Percentiles rank a stretch among this genome's conserved stretches.
phyloP scores from a whole-genome alignment of 2,329 filamentous ascomycete genomes.

The Diplodia sapinea region DNA sequence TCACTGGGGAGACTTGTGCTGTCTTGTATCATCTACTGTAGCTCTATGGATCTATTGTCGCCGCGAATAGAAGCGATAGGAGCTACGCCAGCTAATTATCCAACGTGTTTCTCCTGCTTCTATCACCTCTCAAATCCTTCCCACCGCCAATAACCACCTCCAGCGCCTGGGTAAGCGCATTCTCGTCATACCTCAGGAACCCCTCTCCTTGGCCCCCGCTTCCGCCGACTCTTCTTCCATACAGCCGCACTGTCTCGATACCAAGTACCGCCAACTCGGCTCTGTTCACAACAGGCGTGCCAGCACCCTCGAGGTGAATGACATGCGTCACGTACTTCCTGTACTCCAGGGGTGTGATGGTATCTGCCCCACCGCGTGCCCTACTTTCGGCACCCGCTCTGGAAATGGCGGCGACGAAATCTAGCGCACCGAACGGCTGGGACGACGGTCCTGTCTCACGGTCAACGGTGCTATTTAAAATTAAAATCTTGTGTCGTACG shows the following conservation, averaged over 20 bases:
- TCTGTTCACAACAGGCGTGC: constrained; percentile 73
- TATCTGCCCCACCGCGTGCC: constrained; percentile 26
- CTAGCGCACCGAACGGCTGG: constrained; percentile 71
- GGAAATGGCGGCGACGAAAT: constrained; percentile 82
- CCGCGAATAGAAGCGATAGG: neutral
- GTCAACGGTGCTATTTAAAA: constrained; percentile 83
- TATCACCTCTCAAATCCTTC: constrained; percentile 59
- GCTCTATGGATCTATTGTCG: neutral
- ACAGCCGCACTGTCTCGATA: constrained; percentile 77
- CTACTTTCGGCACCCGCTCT: constrained; percentile 59
- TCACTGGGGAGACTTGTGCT: neutral
- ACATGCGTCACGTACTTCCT: constrained; percentile 80
- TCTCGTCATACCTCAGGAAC: constrained; percentile 74
- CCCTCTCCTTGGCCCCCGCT: constrained; percentile 41
- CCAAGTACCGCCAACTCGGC: constrained; percentile 67
- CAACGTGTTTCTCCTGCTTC: constrained; percentile 64
- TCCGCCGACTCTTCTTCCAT: constrained; percentile 68
- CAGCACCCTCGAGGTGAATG: constrained; percentile 75
- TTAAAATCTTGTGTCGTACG: constrained; percentile 75
- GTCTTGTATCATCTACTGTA: neutral
- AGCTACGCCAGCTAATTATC: constrained; percentile 32
- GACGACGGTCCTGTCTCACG: constrained; percentile 79
- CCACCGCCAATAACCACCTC: constrained; percentile 74
- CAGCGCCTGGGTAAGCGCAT: constrained; percentile 74
- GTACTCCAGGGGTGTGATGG: constrained; percentile 53